A percentile compares a stretch with the other conserved stretches of the same genome.
These are phyloP conservation scores for Lodderomyces jiufengensis DNA, from an alignment of 1,139 yeast genomes.

Conservation along the genomic window DNA sequence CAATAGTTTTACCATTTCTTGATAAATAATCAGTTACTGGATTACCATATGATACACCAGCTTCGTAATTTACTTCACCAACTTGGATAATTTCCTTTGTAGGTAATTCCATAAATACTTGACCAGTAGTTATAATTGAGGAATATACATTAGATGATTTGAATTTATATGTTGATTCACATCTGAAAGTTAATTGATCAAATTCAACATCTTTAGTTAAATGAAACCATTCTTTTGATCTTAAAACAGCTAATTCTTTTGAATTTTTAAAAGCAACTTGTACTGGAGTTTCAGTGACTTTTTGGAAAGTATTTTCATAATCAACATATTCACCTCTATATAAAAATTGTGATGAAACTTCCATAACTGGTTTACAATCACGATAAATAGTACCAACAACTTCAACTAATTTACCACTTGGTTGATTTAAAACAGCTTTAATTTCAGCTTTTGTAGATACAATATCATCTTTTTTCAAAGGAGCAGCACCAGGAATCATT, in stretches of 20 bases:
- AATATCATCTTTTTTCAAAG: conserved; percentile 83
- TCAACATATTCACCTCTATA: conserved; percentile 91
- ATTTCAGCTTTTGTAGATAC: conserved; percentile 82
- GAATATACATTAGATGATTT: conserved; percentile 74
- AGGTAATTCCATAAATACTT: conserved; percentile 83
- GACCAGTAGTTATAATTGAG: conserved; percentile 81
- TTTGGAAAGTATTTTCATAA: conserved; percentile 89
- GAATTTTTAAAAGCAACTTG: conserved; percentile 69
- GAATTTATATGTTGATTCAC: conserved; percentile 79
- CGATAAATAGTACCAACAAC: conserved; percentile 88
- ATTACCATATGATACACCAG: conserved; percentile 93
- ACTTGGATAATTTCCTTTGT: conserved; percentile 87
- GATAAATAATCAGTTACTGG: conserved; percentile 92
- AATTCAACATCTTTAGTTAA: conserved; percentile 68
- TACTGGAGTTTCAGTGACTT: conserved; percentile 81
- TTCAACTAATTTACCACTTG: conserved; percentile 93
- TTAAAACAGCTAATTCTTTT: conserved; percentile 89
- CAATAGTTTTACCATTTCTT: conserved; percentile 90
- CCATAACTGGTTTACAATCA: conserved; percentile 79
- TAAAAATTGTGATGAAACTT: conserved; percentile 91
- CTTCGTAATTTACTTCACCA: conserved; percentile 85
- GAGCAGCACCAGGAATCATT: conserved; percentile 89
- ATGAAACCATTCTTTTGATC: conserved; percentile 98
- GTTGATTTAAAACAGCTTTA: conserved; percentile 84
- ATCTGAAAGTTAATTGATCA: conserved; percentile 84